Percentiles rank a stretch among this genome's conserved stretches.
Evolutionary conservation across 495 filamentous ascomycete genomes (phyloP).

Genomic region (Penicillium paxilli): DNA sequence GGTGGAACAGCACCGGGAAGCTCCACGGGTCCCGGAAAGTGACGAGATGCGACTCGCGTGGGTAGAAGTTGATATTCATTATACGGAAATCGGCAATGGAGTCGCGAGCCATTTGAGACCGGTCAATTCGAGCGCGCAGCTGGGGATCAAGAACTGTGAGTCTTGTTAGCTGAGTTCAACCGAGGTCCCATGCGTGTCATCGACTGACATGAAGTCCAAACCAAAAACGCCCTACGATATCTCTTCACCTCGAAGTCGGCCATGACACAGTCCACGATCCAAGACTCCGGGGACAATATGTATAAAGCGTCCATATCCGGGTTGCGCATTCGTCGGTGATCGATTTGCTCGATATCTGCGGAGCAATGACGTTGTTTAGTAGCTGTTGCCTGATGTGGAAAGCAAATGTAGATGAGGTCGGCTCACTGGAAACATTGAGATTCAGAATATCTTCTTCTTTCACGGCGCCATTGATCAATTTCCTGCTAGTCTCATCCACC

Average conservation of each 20-base stretch:
- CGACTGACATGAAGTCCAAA: constrained; percentile 79
- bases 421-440: constrained; percentile 88
- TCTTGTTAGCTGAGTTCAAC: constrained; percentile 16
- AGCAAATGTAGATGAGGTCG: not conserved
- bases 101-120: constrained; percentile 60
- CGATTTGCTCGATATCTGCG: constrained; percentile 88
- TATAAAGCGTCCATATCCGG: constrained; percentile 92
- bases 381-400: constrained; percentile 7
- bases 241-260: constrained; percentile 82
- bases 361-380: constrained; percentile 30
- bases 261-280: constrained; percentile 90
- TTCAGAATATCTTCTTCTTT: constrained; percentile 96
- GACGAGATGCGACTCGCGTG: constrained; percentile 85
- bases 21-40: constrained; percentile 94
- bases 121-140: constrained; percentile 56
- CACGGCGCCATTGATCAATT: constrained; percentile 81
- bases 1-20: constrained; percentile 90
- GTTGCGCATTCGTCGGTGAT: constrained; percentile 76
- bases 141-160: constrained; percentile 54
- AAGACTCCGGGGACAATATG: constrained; percentile 76
- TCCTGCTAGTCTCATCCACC: constrained; percentile 75
- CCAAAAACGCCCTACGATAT: constrained; percentile 71
- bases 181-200: constrained; percentile 2
- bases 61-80: constrained; percentile 83
- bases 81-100: constrained; percentile 72